Evolutionary conservation across 2,329 filamentous ascomycete genomes (phyloP).

Genomic region (Lecanoromycetidae sp.): DNA sequence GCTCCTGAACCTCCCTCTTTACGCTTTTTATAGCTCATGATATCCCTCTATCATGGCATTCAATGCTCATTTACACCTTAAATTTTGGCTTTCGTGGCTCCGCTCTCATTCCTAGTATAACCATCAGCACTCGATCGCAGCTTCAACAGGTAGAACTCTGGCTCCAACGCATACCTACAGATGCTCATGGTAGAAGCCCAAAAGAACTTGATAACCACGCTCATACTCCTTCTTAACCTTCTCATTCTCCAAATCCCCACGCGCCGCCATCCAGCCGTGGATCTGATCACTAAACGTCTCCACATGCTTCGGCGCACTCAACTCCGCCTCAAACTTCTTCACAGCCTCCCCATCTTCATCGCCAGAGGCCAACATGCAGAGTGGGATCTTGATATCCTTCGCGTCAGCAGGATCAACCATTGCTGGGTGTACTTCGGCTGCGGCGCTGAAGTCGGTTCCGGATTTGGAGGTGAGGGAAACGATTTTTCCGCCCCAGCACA

Average conservation of each 20-base stretch:
- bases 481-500: conserved; percentile 42
- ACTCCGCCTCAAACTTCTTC: conserved; percentile 18
- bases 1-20: no score
- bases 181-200: conserved; percentile 42
- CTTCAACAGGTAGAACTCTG: conserved; percentile 20
- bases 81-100: no score
- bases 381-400: conserved; percentile 37
- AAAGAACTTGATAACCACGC: conserved; percentile 36
- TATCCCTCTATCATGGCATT: no score
- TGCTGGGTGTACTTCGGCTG: conserved; percentile 39
- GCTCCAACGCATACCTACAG: conserved; percentile 37
- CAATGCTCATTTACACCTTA: no score
- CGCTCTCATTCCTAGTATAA: no score
- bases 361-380: conserved; percentile 38
- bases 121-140: no score
- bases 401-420: conserved; percentile 44
- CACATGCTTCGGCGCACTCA: conserved; percentile 20
- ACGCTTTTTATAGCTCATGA: no score
- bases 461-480: conserved; percentile 36
- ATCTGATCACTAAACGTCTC: conserved; percentile 23
- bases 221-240: conserved; percentile 40
- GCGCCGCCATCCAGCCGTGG: conserved; percentile 26
- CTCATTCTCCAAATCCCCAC: conserved; percentile 34
- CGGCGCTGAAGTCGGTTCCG: conserved; percentile 38
- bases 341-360: conserved; percentile 38